Evolutionary conservation across 2,329 filamentous ascomycete species (phyloP).

Genomic region (Trichoderma cornu-damae): DNA sequence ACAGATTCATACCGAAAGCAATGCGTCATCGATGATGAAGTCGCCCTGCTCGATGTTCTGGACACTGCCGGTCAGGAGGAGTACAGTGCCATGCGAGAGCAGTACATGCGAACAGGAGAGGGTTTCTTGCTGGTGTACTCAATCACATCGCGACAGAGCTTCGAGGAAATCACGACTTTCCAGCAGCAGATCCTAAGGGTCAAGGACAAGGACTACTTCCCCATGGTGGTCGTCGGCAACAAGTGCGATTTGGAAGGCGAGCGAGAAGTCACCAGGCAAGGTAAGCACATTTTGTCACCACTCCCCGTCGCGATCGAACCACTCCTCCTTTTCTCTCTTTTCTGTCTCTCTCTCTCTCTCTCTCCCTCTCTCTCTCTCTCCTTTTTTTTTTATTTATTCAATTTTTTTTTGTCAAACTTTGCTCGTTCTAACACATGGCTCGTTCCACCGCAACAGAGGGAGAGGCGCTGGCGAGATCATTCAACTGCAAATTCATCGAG

Average conservation of each 20-base stretch:
- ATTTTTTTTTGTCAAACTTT: constrained; percentile 10
- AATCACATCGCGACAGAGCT: constrained; percentile 94
- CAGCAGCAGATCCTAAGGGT: constrained; percentile 97
- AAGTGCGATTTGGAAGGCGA: constrained; percentile 97
- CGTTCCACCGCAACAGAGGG: constrained; percentile 70
- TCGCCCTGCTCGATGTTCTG: constrained; percentile 93
- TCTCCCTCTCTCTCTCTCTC: not conserved
- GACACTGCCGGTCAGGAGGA: constrained; percentile 98
- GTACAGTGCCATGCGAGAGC: constrained; percentile 98
- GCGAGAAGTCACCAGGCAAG: constrained; percentile 85
- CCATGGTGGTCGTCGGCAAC: constrained; percentile 98
- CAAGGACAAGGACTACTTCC: constrained; percentile 99
- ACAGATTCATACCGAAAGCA: constrained; percentile 99
- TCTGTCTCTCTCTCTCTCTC: not conserved
- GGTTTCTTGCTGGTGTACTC: constrained; percentile 97
- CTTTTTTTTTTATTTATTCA: not conserved
- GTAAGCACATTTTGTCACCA: constrained; percentile 50
- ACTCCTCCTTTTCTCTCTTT: not conserved
- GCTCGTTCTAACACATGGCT: too few species aligned
- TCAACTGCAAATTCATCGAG: constrained; percentile 98
- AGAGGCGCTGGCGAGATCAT: constrained; percentile 75
- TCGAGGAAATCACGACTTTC: constrained; percentile 97
- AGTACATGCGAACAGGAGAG: constrained; percentile 99
- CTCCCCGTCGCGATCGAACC: not conserved
- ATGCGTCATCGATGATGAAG: constrained; percentile 97